Base-by-base conservation (phyloP, 129 eudicot species). In the Mikania micrantha region DNA sequence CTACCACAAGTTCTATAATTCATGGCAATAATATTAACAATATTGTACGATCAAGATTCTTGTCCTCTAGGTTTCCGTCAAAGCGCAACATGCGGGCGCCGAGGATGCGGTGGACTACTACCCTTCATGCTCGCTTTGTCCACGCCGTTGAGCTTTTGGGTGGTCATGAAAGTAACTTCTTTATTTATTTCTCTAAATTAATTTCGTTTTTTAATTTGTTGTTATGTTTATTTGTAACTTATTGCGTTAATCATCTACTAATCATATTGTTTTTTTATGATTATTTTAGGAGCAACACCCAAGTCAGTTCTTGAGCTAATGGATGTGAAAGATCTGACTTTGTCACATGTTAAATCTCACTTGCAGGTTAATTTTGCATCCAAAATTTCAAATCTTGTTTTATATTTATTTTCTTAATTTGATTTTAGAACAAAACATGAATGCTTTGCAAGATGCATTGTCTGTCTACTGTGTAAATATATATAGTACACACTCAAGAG, bases 131-230 rank as follows among this genome's bases (percentile, higher is more conserved):
- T 61, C 96, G 94, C 4, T 91, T 91, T 59, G 97, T 88, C 29
- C 97, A 91, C 69, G 97, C 98, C 28, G 98, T 91, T 69, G 98
- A 91, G 90, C 97, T 88, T 79, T 75, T 91, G 76, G 97, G 97
- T 68, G 98, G 98, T 73, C 98, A 91, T 76, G 97, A 91, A 88
- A 91, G 97, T 91, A 85, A 53, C 11, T 53, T 4, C 8, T 19
- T 21, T 52, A 16, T 24, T 10, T 17, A 53, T 53, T 53, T 56
- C 20, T 13, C 28, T 5, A n/a, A 3, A 4, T 16, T 59, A 7
- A 44, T 1, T 27, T 20, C 4, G 9, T 7, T 12, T n/a, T 1
- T 58, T 42, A 12, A 16, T 41, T 29, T 2, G 4, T 29, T 41
- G 5, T 8, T 4, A 4, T 38, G 5, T 24, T 27, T n/a, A n/a